Base-by-base conservation (phyloP, 2,329 filamentous ascomycete genomes). In the Alternaria metachromatica region DNA sequence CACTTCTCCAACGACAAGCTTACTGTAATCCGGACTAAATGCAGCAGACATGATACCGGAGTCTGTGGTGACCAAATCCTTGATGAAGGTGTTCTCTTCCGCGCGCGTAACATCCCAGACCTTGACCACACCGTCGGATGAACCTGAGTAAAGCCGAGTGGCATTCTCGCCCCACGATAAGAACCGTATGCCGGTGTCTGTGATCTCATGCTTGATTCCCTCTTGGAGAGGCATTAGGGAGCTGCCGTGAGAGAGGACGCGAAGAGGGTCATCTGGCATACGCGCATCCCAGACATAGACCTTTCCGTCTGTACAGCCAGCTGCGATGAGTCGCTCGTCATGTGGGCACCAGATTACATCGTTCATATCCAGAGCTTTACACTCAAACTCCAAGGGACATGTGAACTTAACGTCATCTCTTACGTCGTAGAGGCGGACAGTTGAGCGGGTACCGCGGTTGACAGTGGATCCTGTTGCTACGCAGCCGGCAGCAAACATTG, bases 231-330 rank as follows among this genome's bases (percentile, higher is more conserved):
- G 83, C 61, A 82, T 83, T 2, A 88, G 69, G 0, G 87, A 84
- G 0, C 75, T 69, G 0, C 84, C 86, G 68, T 90, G 88, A 2
- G 69, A 66, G 3, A 90, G 77, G 9, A 72, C 75, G 60, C 87
- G 85, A 0, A 89, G 72, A 10, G 84, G 78, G 15, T 73, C 64
- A 37, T 83, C 77, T 1, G 81, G 80, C 13, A 77, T 77, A 1
- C 88, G 85, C 26, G 81, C 74, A 71, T 90, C 88, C 87, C 87
- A 90, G 6, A 90, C 80, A 73, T 89, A 89, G 0, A 86, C 85
- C 28, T 80, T 80, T 3, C 87, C 87, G 73, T 89, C 83, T 0
- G 88, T 90, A 65, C 87, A 89, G 11, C 87, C 87, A 12, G 86
- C 87, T 8, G 87, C 85, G 12, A 89, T 78, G 58, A 88, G 80